These are phyloP conservation scores for Porodaedalea pini DNA, from an alignment of 1,284 basidiomycete genomes.

Conservation along the genomic window DNA sequence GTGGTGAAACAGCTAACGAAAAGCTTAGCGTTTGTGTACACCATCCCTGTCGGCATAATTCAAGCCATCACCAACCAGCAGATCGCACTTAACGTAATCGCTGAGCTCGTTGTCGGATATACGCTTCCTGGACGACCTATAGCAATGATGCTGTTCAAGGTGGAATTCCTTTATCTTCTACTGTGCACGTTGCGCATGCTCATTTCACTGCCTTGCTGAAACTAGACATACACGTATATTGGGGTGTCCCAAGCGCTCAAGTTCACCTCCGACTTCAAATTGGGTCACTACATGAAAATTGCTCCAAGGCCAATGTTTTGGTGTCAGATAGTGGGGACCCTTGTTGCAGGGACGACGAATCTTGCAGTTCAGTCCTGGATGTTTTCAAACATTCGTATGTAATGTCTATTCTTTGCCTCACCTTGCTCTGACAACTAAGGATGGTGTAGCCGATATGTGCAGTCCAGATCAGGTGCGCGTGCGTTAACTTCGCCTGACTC, in stretches of 20 bases:
- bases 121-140: conserved; percentile 44
- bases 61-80: conserved; percentile 64
- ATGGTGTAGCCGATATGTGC: conserved; percentile 27
- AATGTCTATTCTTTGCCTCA: neutral
- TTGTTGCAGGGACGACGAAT: conserved; percentile 61
- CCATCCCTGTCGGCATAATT: conserved; percentile 66
- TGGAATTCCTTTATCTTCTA: neutral
- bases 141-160: conserved; percentile 46
- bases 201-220: neutral
- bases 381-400: conserved; percentile 49
- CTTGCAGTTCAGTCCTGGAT: conserved; percentile 66
- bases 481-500: neutral
- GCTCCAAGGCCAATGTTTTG: conserved; percentile 56
- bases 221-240: conserved; percentile 44
- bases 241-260: conserved; percentile 39
- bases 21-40: conserved; percentile 49
- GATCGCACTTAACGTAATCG: conserved; percentile 56
- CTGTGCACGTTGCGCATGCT: neutral
- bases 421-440: neutral
- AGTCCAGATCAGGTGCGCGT: conserved; percentile 2
- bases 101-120: conserved; percentile 51
- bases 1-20: conserved; percentile 17
- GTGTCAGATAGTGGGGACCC: conserved; percentile 56
- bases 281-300: conserved; percentile 74
- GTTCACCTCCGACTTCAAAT: conserved; percentile 67